Conservation (phyloP, 257 asterid species). For the Buddleja alternifolia region DNA sequence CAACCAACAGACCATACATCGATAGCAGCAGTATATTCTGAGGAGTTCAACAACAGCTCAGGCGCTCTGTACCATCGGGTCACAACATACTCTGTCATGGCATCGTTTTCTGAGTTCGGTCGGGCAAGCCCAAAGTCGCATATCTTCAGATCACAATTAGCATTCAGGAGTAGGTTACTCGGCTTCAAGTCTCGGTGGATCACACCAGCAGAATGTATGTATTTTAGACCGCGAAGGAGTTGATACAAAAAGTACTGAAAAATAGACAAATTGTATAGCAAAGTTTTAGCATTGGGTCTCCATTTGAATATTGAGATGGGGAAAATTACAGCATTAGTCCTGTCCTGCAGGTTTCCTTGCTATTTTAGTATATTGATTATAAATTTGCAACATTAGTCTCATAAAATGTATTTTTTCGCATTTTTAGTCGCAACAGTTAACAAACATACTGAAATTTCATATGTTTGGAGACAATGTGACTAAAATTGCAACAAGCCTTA, state of each 20-base stretch:
- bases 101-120: constrained; percentile 72
- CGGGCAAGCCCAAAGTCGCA: constrained; percentile 97
- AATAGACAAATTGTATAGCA: neutral
- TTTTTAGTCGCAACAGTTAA: no score
- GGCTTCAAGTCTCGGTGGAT: constrained; percentile 96
- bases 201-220: constrained; percentile 89
- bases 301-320: no score
- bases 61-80: constrained; percentile 99
- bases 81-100: constrained; percentile 97
- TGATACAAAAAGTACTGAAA: constrained; percentile 95
- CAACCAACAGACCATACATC: constrained; percentile 99
- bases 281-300: constrained; percentile 28
- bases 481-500: no score
- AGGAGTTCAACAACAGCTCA: constrained; percentile 79
- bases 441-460: no score
- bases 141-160: constrained; percentile 94
- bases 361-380: no score
- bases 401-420: no score
- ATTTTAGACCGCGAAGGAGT: constrained; percentile 86
- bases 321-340: no score
- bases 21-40: constrained; percentile 85
- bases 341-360: no score
- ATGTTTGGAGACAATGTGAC: no score
- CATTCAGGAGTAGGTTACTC: constrained; percentile 82
- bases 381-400: no score